phyloP scores from a whole-genome alignment of 805 yeast species.

The Schwanniomyces occidentalis region DNA sequence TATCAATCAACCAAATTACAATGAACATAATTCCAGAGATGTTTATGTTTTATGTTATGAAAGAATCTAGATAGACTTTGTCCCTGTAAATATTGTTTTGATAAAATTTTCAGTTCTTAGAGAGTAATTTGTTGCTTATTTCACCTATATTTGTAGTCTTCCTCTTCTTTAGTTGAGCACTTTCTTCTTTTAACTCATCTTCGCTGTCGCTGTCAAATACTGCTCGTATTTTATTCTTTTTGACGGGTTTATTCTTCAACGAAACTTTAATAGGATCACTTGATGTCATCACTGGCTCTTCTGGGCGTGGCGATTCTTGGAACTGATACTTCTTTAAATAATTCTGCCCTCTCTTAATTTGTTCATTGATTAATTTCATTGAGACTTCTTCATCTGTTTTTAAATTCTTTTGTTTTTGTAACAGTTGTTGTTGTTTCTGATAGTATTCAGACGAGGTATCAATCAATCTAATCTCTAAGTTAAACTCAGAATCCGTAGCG shows the following conservation, averaged over 20 bases:
- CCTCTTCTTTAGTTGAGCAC: not conserved
- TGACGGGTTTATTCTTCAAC: constrained; percentile 11
- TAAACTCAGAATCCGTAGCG: constrained; percentile 35
- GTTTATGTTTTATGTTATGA: constrained; percentile 74
- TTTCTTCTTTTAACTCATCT: constrained; percentile 8
- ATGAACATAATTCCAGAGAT: constrained; percentile 49
- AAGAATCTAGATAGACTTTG: constrained; percentile 16
- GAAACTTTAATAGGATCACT: constrained; percentile 22
- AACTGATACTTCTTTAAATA: constrained; percentile 1
- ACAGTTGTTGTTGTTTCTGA: constrained; percentile 35
- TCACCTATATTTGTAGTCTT: constrained; percentile 6
- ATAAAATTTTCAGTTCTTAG: constrained; percentile 1
- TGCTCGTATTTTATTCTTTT: constrained; percentile 7
- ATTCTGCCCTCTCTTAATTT: constrained; percentile 49
- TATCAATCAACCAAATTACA: constrained; percentile 28
- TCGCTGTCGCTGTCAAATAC: constrained; percentile 13
- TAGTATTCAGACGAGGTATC: constrained; percentile 20
- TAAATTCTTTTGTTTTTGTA: constrained; percentile 34
- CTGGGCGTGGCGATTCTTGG: constrained; percentile 3
- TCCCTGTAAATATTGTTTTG: not conserved
- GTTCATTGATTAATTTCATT: constrained; percentile 46
- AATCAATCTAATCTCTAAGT: constrained; percentile 31
- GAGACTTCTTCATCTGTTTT: constrained; percentile 49
- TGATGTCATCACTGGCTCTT: constrained; percentile 1
- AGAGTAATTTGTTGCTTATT: constrained; percentile 7